Conservation (phyloP, 2,329 filamentous ascomycete genomes). For the Fusarium dimerum region DNA sequence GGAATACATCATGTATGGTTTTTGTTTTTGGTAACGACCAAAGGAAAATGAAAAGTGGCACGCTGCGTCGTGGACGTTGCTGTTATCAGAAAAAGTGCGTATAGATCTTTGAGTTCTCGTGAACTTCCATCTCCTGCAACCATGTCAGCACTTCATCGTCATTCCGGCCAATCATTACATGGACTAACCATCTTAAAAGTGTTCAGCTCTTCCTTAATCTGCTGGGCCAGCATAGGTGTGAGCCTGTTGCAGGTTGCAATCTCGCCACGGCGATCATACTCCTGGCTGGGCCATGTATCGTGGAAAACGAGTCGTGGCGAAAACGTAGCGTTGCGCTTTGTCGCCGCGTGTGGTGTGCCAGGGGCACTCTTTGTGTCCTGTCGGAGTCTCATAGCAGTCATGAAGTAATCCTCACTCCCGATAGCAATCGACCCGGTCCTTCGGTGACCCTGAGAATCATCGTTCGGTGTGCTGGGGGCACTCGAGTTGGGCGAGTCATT, state of each 20-base stretch:
- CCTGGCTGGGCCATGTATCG: slow-evolving; percentile 92
- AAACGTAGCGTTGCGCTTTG: slow-evolving; percentile 70
- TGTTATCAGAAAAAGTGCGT: slow-evolving; percentile 95
- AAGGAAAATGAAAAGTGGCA: slow-evolving; percentile 28
- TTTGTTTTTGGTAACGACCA: slow-evolving; percentile 23
- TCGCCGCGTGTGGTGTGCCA: slow-evolving; percentile 69
- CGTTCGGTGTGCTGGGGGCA: slow-evolving; percentile 83
- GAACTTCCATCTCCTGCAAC: slow-evolving; percentile 95
- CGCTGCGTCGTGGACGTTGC: slow-evolving; percentile 25
- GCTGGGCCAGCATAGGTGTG: slow-evolving; percentile 94
- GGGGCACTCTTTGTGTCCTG: slow-evolving; percentile 80
- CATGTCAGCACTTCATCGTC: slow-evolving; percentile 38
- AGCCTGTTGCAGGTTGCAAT: slow-evolving; percentile 97
- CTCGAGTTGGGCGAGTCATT: slow-evolving; percentile 82
- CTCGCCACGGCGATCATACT: slow-evolving; percentile 94
- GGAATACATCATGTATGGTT: slow-evolving; percentile 50
- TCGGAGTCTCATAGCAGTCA: slow-evolving; percentile 71
- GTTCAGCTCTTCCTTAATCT: slow-evolving; percentile 99
- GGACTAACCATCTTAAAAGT: slow-evolving; percentile 84
- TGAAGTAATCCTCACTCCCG: slow-evolving; percentile 87
- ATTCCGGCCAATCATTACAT: background rate
- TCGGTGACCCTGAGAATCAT: slow-evolving; percentile 69
- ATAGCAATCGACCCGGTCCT: slow-evolving; percentile 71
- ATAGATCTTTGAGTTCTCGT: slow-evolving; percentile 98
- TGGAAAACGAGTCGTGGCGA: slow-evolving; percentile 93